Percentiles rank a stretch among this genome's conserved stretches.
These are phyloP conservation scores for Filosporella fistucella DNA, from an alignment of 495 filamentous ascomycete species.

Conservation along the genomic window DNA sequence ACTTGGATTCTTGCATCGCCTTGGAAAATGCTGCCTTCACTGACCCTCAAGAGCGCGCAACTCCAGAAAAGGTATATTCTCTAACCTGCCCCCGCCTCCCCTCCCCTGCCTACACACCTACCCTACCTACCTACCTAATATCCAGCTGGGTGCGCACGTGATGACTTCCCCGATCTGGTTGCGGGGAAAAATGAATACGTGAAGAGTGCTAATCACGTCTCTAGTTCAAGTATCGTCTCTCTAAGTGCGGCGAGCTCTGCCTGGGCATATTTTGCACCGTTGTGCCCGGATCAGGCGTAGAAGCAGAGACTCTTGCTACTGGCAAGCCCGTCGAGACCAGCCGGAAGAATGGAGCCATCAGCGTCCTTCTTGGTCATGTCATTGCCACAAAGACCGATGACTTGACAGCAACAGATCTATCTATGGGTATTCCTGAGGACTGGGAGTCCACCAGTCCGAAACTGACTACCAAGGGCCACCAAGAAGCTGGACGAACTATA, in stretches of 20 bases:
- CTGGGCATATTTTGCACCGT: constrained; percentile 74
- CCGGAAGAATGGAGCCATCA: constrained; percentile 42
- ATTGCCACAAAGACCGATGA: constrained; percentile 65
- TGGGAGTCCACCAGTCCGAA: constrained; percentile 43
- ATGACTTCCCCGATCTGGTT: no score
- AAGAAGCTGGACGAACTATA: constrained; percentile 68
- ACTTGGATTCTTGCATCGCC: constrained; percentile 70
- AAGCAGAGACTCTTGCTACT: constrained; percentile 40
- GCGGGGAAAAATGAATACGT: no score
- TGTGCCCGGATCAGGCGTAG: constrained; percentile 35
- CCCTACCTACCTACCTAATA: no score
- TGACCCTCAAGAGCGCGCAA: constrained; percentile 61
- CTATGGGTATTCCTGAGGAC: constrained; percentile 69
- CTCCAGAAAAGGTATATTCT: constrained; percentile 76
- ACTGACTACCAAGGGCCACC: constrained; percentile 46
- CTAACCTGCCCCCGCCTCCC: no score
- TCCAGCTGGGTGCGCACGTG: no score
- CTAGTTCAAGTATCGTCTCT: constrained; percentile 80
- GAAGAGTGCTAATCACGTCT: no score
- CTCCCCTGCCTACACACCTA: no score
- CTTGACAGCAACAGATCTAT: constrained; percentile 61
- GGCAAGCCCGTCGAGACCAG: constrained; percentile 43
- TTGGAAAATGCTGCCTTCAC: constrained; percentile 76
- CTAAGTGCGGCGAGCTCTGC: constrained; percentile 70
- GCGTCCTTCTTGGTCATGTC: constrained; percentile 75